A percentile compares a stretch with the other conserved stretches of the same genome.
These are phyloP conservation scores for Dalechampia spathulata DNA, from an alignment of 441 rosid genomes.

Conservation along the genomic window DNA sequence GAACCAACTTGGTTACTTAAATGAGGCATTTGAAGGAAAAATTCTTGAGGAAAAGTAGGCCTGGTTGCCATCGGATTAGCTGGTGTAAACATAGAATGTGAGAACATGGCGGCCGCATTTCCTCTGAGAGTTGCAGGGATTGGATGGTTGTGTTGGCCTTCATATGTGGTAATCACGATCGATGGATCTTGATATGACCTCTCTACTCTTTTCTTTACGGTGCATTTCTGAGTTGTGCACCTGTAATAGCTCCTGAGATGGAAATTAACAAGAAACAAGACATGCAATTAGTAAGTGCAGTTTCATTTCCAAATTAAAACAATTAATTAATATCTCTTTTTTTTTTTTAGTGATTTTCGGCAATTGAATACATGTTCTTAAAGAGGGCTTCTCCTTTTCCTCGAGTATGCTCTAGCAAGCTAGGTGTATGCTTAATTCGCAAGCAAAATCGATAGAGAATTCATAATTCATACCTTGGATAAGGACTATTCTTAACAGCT, in stretches of 20 bases:
- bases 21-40: constrained; percentile 28
- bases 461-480: constrained; percentile 56
- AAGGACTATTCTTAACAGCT: constrained; percentile 95
- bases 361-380: neutral
- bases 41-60: constrained; percentile 27
- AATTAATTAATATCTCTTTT: too few species aligned
- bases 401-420: neutral
- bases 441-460: constrained; percentile 2
- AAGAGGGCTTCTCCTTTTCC: neutral
- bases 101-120: constrained; percentile 41
- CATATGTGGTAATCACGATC: constrained; percentile 81
- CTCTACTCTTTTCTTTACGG: constrained; percentile 86
- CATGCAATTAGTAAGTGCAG: too few species aligned
- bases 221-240: constrained; percentile 85
- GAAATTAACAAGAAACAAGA: too few species aligned
- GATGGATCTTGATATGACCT: constrained; percentile 86
- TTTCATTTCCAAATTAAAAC: too few species aligned
- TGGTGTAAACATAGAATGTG: constrained; percentile 34
- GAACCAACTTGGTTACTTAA: constrained; percentile 22
- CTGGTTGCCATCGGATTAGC: constrained; percentile 19
- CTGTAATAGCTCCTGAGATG: constrained; percentile 77
- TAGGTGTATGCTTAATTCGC: constrained; percentile 7
- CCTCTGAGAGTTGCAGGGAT: constrained; percentile 71
- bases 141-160: constrained; percentile 79
- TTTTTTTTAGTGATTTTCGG: neutral